phyloP scores from a whole-genome alignment of 352 stramenopile genomes.

The Globisporangium viniferum region DNA sequence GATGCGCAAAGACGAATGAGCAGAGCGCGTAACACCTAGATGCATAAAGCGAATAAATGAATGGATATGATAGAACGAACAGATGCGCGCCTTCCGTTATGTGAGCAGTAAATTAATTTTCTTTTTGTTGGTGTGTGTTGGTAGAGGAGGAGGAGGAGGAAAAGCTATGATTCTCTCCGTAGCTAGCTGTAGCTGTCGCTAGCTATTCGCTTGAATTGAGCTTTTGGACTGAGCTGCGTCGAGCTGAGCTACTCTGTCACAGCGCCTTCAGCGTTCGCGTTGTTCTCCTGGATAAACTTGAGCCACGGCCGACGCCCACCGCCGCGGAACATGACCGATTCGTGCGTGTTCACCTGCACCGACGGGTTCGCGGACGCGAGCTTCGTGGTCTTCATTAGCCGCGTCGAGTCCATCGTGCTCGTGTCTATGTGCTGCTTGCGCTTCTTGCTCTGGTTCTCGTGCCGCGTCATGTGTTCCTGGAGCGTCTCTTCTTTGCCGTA shows the following conservation, averaged over 20 bases:
- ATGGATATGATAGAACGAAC: background rate
- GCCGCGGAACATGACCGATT: conserved; percentile 82
- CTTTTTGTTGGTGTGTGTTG: background rate
- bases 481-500: conserved; percentile 78
- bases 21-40: background rate
- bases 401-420: conserved; percentile 75
- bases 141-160: background rate
- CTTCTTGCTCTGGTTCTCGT: conserved; percentile 86
- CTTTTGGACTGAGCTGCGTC: background rate
- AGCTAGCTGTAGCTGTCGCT: background rate
- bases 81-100: background rate
- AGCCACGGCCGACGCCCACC: conserved; percentile 73
- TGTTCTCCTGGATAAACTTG: conserved; percentile 56
- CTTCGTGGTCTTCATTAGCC: conserved; percentile 72
- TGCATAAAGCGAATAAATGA: conserved; percentile 7
- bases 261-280: conserved; percentile 18
- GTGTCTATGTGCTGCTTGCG: conserved; percentile 85
- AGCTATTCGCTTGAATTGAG: background rate
- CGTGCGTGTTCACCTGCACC: conserved; percentile 86
- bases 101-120: conserved; percentile 24
- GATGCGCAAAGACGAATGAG: conserved; percentile 27
- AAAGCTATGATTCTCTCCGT: background rate
- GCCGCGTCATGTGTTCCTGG: conserved; percentile 74
- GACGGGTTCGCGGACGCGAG: conserved; percentile 84
- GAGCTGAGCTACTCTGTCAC: conserved; percentile 8